These are phyloP conservation scores for Coemansia sp. DNA, from an alignment of 192 early-diverging fungal species.

Conservation along the genomic window DNA sequence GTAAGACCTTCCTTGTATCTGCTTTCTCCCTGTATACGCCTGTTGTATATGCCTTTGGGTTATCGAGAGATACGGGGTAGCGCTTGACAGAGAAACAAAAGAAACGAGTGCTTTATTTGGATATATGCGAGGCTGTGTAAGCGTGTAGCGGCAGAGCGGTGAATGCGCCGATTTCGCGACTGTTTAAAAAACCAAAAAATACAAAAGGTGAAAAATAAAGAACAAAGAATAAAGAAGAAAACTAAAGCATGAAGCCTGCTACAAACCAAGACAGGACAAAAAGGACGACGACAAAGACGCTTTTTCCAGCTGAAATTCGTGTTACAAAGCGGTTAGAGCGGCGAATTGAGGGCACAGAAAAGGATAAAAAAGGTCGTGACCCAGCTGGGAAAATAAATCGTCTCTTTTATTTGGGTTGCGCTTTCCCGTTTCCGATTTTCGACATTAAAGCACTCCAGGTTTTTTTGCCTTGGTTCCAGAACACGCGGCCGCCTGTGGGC, in stretches of 20 bases:
- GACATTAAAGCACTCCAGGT: neutral
- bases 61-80: too few species aligned
- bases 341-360: neutral
- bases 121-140: neutral
- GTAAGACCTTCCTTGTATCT: too few species aligned
- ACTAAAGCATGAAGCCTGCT: neutral
- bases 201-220: neutral
- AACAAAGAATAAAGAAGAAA: neutral
- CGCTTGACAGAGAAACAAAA: neutral
- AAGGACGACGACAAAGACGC: neutral
- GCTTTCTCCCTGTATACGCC: too few species aligned
- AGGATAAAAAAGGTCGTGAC: neutral
- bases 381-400: neutral
- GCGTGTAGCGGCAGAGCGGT: neutral
- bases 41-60: too few species aligned
- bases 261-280: conserved; percentile 1
- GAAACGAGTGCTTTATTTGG: neutral
- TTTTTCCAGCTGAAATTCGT: neutral
- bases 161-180: neutral
- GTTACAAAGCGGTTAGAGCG: too few species aligned
- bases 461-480: neutral
- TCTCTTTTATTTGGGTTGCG: neutral
- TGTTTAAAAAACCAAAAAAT: neutral
- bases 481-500: neutral
- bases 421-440: neutral